Base-by-base conservation (phyloP, 2,329 filamentous ascomycete species). In the Teratosphaeria gauchensis region DNA sequence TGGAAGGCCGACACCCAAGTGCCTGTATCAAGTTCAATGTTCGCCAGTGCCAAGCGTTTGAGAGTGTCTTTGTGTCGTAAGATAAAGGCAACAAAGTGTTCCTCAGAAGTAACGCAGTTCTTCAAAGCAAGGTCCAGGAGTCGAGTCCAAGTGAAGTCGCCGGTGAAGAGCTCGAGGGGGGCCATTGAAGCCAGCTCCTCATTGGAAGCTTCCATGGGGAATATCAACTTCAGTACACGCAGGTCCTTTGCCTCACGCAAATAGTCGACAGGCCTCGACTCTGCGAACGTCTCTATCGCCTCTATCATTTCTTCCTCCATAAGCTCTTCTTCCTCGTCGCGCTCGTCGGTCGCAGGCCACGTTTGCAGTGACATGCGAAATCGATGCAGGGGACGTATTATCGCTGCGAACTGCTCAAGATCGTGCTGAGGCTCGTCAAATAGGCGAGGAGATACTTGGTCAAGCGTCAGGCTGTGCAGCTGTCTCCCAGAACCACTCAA, bases 141-240 rank as follows among this genome's bases (percentile, higher is more conserved):
- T 5, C 24, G 21, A 30, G 21, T 8, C 19, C 51, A 53, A 24
- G 51, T 53, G 24, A 53, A 32, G 16, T 53, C 51, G 86, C 78
- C 94, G 94, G 85, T 99, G 94, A 63, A 99, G 91, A 74, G 94
- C 94, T 73, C 94, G 94, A 71, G 94, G 94, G 67, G 99, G 88
- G 84, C 94, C 94, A 80, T 99, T 96, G 64, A 99, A 87, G 79
- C 94, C 94, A 73, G 94, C 94, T 53, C 51, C n/a, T 12, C 38
- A n/a, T 16, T n/a, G 12, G 38, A 46, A n/a, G 38, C 12, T 46
- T 16, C 12, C 11, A 16, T 3, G 5, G 38, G 38, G 16, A 46
- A 16, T 46, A 11, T 46, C 11, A 46, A 16, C 38, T 46, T 46
- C 2, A 46, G 16, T 16, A 19, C 16, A 46, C 38, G 38, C 38